Percentiles rank a stretch among this genome's conserved stretches.
These are phyloP conservation scores for Warburgia ugandensis DNA, from an alignment of 164 flowering plant species.

Conservation along the genomic window DNA sequence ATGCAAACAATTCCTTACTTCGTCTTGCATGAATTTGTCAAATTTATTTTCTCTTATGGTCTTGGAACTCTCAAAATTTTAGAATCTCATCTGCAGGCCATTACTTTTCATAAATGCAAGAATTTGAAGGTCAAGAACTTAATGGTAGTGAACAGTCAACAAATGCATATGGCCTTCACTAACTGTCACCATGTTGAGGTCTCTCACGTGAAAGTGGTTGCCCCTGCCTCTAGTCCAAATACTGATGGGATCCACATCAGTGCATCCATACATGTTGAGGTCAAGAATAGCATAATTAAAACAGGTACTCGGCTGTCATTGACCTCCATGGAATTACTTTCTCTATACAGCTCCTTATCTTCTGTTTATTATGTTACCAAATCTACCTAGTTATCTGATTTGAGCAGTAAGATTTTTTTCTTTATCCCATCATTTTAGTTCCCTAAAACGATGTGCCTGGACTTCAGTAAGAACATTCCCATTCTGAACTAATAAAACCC, in stretches of 20 bases:
- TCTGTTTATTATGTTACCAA: constrained; percentile 6
- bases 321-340: background rate
- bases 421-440: too few species aligned
- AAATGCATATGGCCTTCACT: constrained; percentile 83
- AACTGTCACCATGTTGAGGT: constrained; percentile 42
- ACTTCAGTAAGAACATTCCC: too few species aligned
- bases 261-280: constrained; percentile 42
- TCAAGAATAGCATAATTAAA: constrained; percentile 41
- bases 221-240: constrained; percentile 78
- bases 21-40: background rate
- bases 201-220: constrained; percentile 43
- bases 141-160: constrained; percentile 56
- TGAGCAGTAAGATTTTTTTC: too few species aligned
- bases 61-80: background rate
- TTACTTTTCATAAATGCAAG: constrained; percentile 79
- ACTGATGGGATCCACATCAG: constrained; percentile 95
- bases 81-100: constrained; percentile 47
- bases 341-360: background rate
- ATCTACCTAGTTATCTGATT: too few species aligned
- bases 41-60: background rate
- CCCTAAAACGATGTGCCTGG: too few species aligned
- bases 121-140: constrained; percentile 47
- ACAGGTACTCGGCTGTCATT: constrained; percentile 44
- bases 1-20: background rate
- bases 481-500: too few species aligned